phyloP scores from a whole-genome alignment of 1,284 basidiomycete genomes.

The Trichosporon faecale region DNA sequence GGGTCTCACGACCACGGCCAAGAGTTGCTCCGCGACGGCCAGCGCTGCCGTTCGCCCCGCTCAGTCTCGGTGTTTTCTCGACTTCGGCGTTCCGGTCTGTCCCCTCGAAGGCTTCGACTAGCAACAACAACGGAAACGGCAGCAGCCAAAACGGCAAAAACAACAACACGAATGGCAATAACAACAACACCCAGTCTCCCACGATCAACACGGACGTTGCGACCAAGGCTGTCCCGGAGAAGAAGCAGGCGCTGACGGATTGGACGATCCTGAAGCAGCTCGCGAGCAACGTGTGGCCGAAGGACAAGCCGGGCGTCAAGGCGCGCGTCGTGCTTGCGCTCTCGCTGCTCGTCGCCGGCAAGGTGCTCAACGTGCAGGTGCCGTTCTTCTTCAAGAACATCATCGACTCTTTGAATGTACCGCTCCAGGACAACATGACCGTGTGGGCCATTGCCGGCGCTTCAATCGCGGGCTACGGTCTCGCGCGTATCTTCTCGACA shows the following conservation, averaged over 20 bases:
- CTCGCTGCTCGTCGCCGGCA: slow-evolving; percentile 75
- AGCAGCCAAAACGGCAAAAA: slow-evolving; percentile 7
- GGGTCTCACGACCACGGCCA: background rate
- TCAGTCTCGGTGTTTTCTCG: slow-evolving; percentile 7
- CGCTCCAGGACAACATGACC: slow-evolving; percentile 70
- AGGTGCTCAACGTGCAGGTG: slow-evolving; percentile 96
- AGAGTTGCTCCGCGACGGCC: background rate
- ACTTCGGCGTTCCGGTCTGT: background rate
- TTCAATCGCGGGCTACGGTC: slow-evolving; percentile 85
- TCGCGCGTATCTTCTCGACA: slow-evolving; percentile 82
- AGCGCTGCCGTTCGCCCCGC: background rate
- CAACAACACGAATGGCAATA: background rate
- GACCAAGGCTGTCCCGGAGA: slow-evolving; percentile 18
- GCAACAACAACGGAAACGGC: background rate
- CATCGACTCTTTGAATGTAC: slow-evolving; percentile 83
- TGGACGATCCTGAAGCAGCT: slow-evolving; percentile 59
- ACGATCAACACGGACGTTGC: slow-evolving; percentile 22
- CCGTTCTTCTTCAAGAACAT: slow-evolving; percentile 92
- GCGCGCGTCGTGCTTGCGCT: slow-evolving; percentile 81
- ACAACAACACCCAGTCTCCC: background rate
- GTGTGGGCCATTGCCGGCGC: slow-evolving; percentile 90
- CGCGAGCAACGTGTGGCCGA: slow-evolving; percentile 60
- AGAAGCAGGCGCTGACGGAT: slow-evolving; percentile 49
- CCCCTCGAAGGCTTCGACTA: background rate
- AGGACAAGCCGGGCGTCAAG: slow-evolving; percentile 56